Conservation (phyloP, 345 rosid genomes). For the Sisymbrium irio region DNA sequence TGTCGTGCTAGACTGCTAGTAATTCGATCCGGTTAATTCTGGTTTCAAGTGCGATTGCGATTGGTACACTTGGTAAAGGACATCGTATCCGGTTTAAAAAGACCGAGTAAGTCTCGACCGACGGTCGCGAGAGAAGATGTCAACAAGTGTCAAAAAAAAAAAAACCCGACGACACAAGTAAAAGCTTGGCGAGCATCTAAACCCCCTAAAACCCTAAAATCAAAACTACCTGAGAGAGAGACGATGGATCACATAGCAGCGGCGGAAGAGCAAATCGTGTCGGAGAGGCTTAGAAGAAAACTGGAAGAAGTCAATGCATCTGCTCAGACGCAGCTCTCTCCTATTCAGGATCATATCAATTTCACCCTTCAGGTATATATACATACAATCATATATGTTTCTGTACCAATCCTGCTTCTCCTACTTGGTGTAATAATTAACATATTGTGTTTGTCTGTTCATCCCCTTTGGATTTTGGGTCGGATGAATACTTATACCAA, state of each 20-base stretch:
- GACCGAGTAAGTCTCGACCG: not conserved
- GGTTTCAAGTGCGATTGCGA: slow-evolving; percentile 1
- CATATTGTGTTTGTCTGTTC: slow-evolving; percentile 7
- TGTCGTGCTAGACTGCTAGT: too few species aligned
- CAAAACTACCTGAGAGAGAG: not conserved
- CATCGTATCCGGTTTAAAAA: not conserved
- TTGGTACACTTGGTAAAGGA: not conserved
- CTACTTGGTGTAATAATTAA: not conserved
- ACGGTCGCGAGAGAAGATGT: not conserved
- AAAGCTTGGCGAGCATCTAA: not conserved
- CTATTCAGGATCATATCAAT: slow-evolving; percentile 77
- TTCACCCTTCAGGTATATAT: slow-evolving; percentile 79
- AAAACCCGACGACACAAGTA: not conserved
- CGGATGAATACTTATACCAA: not conserved
- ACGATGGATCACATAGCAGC: slow-evolving; percentile 71
- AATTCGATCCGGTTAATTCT: slow-evolving; percentile 14
- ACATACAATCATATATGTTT: not conserved
- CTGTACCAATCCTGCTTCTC: not conserved
- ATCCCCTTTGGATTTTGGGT: not conserved
- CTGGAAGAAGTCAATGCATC: slow-evolving; percentile 59
- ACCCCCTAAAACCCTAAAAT: slow-evolving; percentile 31
- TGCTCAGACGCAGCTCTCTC: slow-evolving; percentile 72
- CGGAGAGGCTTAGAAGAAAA: slow-evolving; percentile 65
- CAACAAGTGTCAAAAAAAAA: not conserved
- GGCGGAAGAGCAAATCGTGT: slow-evolving; percentile 55